phyloP scores from a whole-genome alignment of 2,329 filamentous ascomycete genomes.

The Alternaria viburni region DNA sequence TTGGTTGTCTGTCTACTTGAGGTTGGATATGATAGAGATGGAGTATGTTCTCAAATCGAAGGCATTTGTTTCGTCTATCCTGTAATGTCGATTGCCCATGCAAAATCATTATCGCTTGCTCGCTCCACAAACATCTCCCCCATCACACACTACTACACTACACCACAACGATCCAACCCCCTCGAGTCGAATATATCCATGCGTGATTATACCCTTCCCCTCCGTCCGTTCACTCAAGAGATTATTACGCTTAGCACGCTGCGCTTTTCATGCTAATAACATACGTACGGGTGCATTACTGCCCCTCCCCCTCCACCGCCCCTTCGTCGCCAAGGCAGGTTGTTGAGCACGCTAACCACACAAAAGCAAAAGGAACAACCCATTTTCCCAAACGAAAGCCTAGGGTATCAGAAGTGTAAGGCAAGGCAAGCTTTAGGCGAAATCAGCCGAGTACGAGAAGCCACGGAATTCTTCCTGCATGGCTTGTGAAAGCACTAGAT shows the following conservation, averaged over 20 bases:
- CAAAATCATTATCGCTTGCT: constrained; percentile 1
- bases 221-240: not conserved
- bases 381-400: constrained; percentile 14
- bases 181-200: constrained; percentile 1
- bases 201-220: not conserved
- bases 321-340: not conserved
- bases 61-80: constrained; percentile 14
- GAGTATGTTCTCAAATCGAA: not conserved
- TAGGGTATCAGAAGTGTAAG: constrained; percentile 16
- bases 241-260: constrained; percentile 1
- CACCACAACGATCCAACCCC: not conserved
- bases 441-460: constrained; percentile 96
- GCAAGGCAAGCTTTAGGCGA: constrained; percentile 57
- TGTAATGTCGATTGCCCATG: constrained; percentile 6
- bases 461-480: constrained; percentile 99
- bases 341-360: constrained; percentile 5
- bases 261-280: constrained; percentile 7
- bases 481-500: constrained; percentile 86
- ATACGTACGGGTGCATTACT: not conserved
- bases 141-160: not conserved
- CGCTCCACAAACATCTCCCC: not conserved
- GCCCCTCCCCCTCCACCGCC: not conserved
- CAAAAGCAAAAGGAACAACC: constrained; percentile 11
- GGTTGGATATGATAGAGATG: not conserved
- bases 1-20: not conserved